These are phyloP conservation scores for Plasmodium adleri DNA, from an alignment of 169 alveolate species.

Conservation along the genomic window DNA sequence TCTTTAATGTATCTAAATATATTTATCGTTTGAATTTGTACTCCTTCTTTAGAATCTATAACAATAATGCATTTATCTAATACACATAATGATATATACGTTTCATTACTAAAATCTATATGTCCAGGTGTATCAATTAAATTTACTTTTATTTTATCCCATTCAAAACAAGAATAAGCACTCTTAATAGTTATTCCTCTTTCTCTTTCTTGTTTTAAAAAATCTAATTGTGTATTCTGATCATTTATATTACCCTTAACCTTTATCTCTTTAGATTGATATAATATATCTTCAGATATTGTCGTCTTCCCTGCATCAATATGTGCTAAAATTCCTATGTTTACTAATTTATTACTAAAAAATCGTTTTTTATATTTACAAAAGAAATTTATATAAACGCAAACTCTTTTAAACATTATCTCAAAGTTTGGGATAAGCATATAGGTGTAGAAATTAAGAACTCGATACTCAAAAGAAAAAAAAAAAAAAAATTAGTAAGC, in stretches of 20 bases:
- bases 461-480: neutral
- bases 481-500: no score
- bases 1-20: constrained; percentile 90
- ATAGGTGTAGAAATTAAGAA: no score
- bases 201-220: constrained; percentile 89
- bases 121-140: constrained; percentile 96
- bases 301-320: constrained; percentile 93
- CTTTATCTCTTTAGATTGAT: constrained; percentile 85
- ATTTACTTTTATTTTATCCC: constrained; percentile 86
- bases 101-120: constrained; percentile 94
- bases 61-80: constrained; percentile 92
- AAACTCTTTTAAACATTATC: constrained; percentile 32
- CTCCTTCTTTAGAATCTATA: constrained; percentile 92
- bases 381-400: neutral
- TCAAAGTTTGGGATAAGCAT: neutral
- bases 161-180: constrained; percentile 92
- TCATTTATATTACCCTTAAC: constrained; percentile 87
- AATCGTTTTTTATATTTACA: constrained; percentile 21
- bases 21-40: constrained; percentile 90
- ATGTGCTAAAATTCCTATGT: constrained; percentile 92
- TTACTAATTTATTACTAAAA: constrained; percentile 47
- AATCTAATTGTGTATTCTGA: constrained; percentile 91
- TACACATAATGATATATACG: constrained; percentile 89
- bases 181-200: constrained; percentile 94
- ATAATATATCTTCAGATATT: constrained; percentile 89